These are phyloP conservation scores for Petrea volubilis DNA, from an alignment of 257 asterid genomes.

Conservation along the genomic window DNA sequence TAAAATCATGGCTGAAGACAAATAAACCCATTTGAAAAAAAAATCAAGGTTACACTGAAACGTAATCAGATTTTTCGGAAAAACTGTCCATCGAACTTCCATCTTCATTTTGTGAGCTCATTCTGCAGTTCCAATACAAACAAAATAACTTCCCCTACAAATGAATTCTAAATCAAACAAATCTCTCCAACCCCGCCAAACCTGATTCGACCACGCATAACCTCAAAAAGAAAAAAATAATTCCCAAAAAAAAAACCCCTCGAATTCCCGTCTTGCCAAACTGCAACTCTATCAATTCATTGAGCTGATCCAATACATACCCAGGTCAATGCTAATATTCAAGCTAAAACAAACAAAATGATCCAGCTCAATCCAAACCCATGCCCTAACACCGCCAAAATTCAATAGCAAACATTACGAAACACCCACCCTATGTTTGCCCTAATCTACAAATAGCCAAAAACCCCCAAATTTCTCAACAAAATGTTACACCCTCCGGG, in stretches of 20 bases:
- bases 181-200: constrained; percentile 25
- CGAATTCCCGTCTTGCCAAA: constrained; percentile 2
- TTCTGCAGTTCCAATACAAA: constrained; percentile 36
- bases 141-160: constrained; percentile 21
- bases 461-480: constrained; percentile 29
- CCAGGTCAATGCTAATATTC: constrained; percentile 31
- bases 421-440: constrained; percentile 22
- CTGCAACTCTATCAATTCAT: constrained; percentile 12
- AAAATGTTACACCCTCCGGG: constrained; percentile 22
- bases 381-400: constrained; percentile 29
- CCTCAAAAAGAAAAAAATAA: neutral
- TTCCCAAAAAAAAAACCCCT: constrained; percentile 14
- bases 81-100: constrained; percentile 33
- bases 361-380: constrained; percentile 43
- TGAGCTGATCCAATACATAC: constrained; percentile 30
- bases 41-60: constrained; percentile 45
- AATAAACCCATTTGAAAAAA: constrained; percentile 19
- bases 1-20: neutral
- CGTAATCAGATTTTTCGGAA: constrained; percentile 30
- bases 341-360: constrained; percentile 34
- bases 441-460: constrained; percentile 38
- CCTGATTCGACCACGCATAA: constrained; percentile 19
- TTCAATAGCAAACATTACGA: constrained; percentile 1
- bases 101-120: constrained; percentile 72
- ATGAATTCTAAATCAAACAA: constrained; percentile 31